Conservation (phyloP, 2,329 filamentous ascomycete genomes). For the Fusarium globosum region DNA sequence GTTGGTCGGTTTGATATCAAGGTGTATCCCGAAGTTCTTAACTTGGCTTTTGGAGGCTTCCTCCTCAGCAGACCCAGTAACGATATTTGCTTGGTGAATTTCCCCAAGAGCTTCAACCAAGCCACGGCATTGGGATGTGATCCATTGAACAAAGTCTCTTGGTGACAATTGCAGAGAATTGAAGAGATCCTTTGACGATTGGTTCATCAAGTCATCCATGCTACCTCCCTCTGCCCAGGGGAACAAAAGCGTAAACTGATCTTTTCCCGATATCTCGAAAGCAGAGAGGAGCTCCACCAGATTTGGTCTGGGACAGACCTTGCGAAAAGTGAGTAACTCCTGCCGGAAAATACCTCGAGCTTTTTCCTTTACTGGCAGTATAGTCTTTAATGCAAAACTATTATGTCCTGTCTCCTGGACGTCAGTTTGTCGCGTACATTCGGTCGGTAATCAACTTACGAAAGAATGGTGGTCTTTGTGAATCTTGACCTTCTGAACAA, state of each 20-base stretch:
- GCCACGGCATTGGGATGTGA: not conserved
- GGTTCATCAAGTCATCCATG: not conserved
- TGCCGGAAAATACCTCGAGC: not conserved
- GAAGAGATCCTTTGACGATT: not conserved
- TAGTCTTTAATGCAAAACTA: not conserved
- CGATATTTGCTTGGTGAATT: not conserved
- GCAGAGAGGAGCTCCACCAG: not conserved
- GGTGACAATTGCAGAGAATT: fast-evolving
- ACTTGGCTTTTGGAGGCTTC: no score
- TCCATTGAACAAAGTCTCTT: not conserved
- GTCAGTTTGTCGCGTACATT: fast-evolving
- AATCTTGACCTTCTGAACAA: not conserved
- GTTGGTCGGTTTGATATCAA: not conserved
- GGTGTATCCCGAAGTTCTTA: not conserved
- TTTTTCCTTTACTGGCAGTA: not conserved
- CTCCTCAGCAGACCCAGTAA: no score
- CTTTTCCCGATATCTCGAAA: not conserved
- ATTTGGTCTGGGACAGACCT: not conserved
- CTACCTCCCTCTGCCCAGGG: slow-evolving; percentile 1
- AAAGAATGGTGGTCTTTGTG: not conserved
- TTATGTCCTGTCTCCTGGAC: fast-evolving
- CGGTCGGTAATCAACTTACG: not conserved
- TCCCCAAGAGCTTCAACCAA: not conserved
- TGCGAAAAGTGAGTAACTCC: not conserved
- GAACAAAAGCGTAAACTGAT: not conserved